Conservation (phyloP, 495 filamentous ascomycete species). For the Bacidia rubella region DNA sequence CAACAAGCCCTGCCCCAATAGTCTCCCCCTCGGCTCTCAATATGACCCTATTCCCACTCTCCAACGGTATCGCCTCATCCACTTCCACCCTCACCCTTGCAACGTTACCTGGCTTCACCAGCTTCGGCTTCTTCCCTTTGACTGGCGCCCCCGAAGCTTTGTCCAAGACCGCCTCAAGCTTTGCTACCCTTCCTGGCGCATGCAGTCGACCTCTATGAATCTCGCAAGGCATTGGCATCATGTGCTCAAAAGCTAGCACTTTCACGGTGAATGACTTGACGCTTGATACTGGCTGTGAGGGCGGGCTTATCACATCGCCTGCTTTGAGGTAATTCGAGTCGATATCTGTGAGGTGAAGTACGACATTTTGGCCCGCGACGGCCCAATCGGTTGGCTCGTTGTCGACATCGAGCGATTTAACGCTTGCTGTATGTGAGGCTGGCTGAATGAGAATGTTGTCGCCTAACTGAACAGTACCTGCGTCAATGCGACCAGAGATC, state of each 20-base stretch:
- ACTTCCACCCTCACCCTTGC: slow-evolving; percentile 59
- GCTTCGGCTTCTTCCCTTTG: slow-evolving; percentile 70
- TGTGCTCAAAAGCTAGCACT: slow-evolving; percentile 73
- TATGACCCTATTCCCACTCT: slow-evolving; percentile 65
- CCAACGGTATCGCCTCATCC: slow-evolving; percentile 62
- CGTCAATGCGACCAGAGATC: slow-evolving; percentile 73
- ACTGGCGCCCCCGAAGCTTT: slow-evolving; percentile 48
- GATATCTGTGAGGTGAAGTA: slow-evolving; percentile 73
- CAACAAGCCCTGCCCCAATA: slow-evolving; percentile 74
- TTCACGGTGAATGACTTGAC: slow-evolving; percentile 63
- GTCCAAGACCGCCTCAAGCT: slow-evolving; percentile 58
- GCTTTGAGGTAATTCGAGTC: slow-evolving; percentile 66
- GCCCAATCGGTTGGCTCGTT: slow-evolving; percentile 69
- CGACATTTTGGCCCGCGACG: slow-evolving; percentile 84
- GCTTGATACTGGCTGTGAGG: slow-evolving; percentile 50
- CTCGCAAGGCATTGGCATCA: slow-evolving; percentile 80
- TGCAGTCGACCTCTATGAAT: slow-evolving; percentile 76
- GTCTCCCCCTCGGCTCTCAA: slow-evolving; percentile 67
- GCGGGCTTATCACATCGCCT: slow-evolving; percentile 74
- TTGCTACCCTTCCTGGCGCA: slow-evolving; percentile 56
- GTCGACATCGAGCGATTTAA: slow-evolving; percentile 68
- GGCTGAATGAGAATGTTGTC: slow-evolving; percentile 71
- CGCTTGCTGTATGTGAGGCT: slow-evolving; percentile 57
- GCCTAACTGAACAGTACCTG: slow-evolving; percentile 70
- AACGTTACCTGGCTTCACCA: slow-evolving; percentile 59